phyloP scores from a whole-genome alignment of 192 early-diverging fungal species.

The Mortierella hygrophila region DNA sequence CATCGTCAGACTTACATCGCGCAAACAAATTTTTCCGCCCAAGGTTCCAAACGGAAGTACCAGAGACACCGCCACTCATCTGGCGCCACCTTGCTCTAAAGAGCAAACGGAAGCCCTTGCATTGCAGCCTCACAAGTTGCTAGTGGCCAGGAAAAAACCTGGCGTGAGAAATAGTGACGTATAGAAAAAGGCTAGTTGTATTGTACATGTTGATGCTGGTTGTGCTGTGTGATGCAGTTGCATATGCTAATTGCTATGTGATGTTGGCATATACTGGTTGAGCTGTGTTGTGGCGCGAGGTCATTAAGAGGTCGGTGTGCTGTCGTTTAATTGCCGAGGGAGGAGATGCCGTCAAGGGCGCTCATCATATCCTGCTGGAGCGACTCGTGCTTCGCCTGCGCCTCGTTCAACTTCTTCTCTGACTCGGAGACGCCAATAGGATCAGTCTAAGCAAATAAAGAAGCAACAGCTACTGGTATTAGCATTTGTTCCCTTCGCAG shows the following conservation, averaged over 20 bases:
- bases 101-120: not conserved
- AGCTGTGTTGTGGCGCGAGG: too few species aligned
- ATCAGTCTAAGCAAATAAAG: not conserved
- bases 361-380: slow-evolving; percentile 50
- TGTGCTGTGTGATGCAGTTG: too few species aligned
- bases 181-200: not conserved
- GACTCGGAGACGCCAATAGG: slow-evolving; percentile 8
- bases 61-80: not conserved
- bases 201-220: not conserved
- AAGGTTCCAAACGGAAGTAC: not conserved
- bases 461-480: not conserved
- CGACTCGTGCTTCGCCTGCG: slow-evolving; percentile 42
- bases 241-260: too few species aligned
- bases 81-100: not conserved
- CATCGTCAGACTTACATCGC: too few species aligned
- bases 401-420: slow-evolving; percentile 38
- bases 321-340: slow-evolving; percentile 32
- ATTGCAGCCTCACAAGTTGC: not conserved
- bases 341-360: slow-evolving; percentile 49
- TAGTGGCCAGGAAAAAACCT: too few species aligned
- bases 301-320: too few species aligned
- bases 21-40: not conserved
- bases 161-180: not conserved
- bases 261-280: too few species aligned
- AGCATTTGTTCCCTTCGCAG: not conserved